Evolutionary conservation across 2,329 filamentous ascomycete species (phyloP), one percentile per base, ranked within the genome.

Genomic region (Pseudopyricularia cyperi): DNA sequence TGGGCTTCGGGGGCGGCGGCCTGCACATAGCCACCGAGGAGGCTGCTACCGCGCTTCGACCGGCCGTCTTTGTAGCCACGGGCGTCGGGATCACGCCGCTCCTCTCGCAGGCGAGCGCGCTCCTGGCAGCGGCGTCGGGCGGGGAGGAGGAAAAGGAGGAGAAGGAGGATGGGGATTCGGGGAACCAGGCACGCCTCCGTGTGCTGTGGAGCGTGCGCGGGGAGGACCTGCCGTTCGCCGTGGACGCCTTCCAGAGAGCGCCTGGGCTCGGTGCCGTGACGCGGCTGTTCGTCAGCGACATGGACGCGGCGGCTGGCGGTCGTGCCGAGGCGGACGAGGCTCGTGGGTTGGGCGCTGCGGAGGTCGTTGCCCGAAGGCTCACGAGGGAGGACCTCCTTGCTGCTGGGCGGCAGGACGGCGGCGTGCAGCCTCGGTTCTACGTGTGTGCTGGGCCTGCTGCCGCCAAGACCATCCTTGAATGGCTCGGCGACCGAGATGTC

Each of bases 31-130:
- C 63, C 68, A 8, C 22, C 22, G 17, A 19, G 2, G 60, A 58
- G 26, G 56, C 66, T 30, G 65, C 67, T 2, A 66, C 79, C 19
- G 56, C 68, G 33, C n/a, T n/a, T 14, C 39, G 39, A 3, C 39
- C 39, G 11, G 66, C 68, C 1, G 66, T 80, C 1, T 93, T 90
- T 57, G 66, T 94, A 3, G 87, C 87, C 6, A 87, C 79, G 0
- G 89, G 89, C 3, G 85, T 95, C 7, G 89, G 89, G 0, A 87
- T 94, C 55, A 95, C 89, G 28, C 89, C 89, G 2, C 59, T 93
- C 3, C 69, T 94, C n/a, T 80, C 82, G 0, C 85, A 88, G 58
- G 72, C 81, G n/a, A 60, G 61, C 0, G 69, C 67, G 0, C 65
- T 74, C 6, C 28, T 9, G 28, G 9, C 44, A 26, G 50, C 14